A percentile compares a stretch with the other conserved stretches of the same genome.
Evolutionary conservation across 78 protist genomes (phyloP).

Genomic region (Monosiga brevicollis): DNA sequence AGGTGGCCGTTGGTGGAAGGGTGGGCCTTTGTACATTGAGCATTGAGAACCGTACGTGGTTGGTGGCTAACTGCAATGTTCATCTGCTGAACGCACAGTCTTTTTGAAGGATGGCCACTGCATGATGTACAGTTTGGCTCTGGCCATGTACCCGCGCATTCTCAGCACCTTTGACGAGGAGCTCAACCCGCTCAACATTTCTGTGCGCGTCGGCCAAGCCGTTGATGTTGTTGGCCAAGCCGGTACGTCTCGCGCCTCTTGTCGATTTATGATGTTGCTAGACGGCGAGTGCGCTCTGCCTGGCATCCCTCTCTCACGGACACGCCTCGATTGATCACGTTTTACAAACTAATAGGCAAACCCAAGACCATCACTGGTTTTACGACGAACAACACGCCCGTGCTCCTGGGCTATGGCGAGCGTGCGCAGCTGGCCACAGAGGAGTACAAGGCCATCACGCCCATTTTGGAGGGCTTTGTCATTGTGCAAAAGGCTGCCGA

Average conservation of each 20-base stretch:
- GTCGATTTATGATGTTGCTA: no score
- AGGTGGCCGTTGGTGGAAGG: no score
- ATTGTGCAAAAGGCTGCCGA: slow-evolving; percentile 60
- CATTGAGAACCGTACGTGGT: no score
- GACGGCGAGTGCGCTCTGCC: no score
- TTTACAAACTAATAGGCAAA: slow-evolving; percentile 17
- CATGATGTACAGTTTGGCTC: slow-evolving; percentile 64
- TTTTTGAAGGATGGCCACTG: slow-evolving; percentile 72
- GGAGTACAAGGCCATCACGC: slow-evolving; percentile 66
- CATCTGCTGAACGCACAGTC: no score
- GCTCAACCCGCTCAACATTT: slow-evolving; percentile 47
- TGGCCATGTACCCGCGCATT: slow-evolving; percentile 87
- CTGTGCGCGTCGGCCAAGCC: slow-evolving; percentile 74
- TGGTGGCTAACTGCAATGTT: no score
- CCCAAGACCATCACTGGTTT: slow-evolving; percentile 98
- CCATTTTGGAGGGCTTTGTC: slow-evolving; percentile 81
- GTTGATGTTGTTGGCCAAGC: slow-evolving; percentile 84
- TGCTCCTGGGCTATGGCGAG: slow-evolving; percentile 77
- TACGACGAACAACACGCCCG: slow-evolving; percentile 98
- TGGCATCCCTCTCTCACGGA: background rate
- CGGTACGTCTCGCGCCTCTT: slow-evolving; percentile 47
- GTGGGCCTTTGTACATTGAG: no score
- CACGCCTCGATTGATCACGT: background rate
- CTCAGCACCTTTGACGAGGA: slow-evolving; percentile 75
- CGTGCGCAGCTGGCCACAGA: slow-evolving; percentile 95